A percentile compares a stretch with the other conserved stretches of the same genome.
phyloP scores from a whole-genome alignment of 768 basidiomycete genomes.

The Pleurotus cornucopiae region DNA sequence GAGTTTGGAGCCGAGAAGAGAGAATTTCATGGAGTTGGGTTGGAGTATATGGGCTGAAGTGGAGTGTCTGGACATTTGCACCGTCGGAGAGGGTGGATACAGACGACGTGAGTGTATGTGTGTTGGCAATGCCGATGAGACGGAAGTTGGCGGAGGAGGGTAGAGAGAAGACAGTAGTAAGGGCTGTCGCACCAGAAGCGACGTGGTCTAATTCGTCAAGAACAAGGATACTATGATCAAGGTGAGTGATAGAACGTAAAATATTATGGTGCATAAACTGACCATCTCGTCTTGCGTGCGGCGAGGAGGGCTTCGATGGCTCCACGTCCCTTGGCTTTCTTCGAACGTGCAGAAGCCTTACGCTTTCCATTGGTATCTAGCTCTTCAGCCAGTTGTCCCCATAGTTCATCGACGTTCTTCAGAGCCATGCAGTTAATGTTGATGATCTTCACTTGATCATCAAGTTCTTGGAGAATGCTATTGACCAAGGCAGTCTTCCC shows the following conservation, averaged over 20 bases:
- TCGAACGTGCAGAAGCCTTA: slow-evolving; percentile 28
- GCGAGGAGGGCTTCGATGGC: slow-evolving; percentile 41
- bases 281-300: slow-evolving; percentile 53
- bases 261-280: slow-evolving; percentile 11
- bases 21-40: slow-evolving; percentile 68
- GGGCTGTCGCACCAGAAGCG: slow-evolving; percentile 51
- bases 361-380: slow-evolving; percentile 28
- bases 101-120: slow-evolving; percentile 74
- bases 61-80: slow-evolving; percentile 55
- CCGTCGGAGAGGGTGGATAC: slow-evolving; percentile 13
- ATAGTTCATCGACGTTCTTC: slow-evolving; percentile 60
- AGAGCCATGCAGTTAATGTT: slow-evolving; percentile 82
- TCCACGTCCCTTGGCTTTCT: slow-evolving; percentile 45
- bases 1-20: slow-evolving; percentile 52
- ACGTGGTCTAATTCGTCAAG: slow-evolving; percentile 89
- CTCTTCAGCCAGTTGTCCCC: slow-evolving; percentile 64
- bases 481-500: slow-evolving; percentile 88
- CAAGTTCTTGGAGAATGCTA: slow-evolving; percentile 46
- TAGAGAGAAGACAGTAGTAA: slow-evolving; percentile 67
- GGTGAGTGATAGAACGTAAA: slow-evolving; percentile 12
- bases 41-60: slow-evolving; percentile 79
- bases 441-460: slow-evolving; percentile 41
- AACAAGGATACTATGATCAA: slow-evolving; percentile 55
- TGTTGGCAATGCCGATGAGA: slow-evolving; percentile 85
- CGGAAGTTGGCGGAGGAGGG: slow-evolving; percentile 54